Percentiles rank a stretch among this genome's conserved stretches.
These are phyloP conservation scores for Aspergillus arachidicola DNA, from an alignment of 2,329 filamentous ascomycete genomes.

Conservation along the genomic window DNA sequence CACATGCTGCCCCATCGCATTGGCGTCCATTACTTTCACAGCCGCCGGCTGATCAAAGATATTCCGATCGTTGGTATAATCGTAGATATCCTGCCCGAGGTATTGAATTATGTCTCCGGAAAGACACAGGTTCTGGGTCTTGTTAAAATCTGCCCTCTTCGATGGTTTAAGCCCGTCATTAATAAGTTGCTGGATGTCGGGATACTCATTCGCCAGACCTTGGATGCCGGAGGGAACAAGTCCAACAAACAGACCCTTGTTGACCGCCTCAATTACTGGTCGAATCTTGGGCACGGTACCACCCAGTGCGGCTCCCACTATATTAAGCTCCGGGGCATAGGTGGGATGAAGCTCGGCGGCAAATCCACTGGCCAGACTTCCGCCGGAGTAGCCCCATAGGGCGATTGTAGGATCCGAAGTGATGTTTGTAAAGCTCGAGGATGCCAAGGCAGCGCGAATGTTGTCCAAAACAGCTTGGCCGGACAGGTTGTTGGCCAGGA, in stretches of 20 bases:
- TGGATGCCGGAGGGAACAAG: constrained; percentile 37
- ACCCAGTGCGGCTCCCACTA: constrained; percentile 54
- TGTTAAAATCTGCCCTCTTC: constrained; percentile 24
- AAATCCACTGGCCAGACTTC: constrained; percentile 41
- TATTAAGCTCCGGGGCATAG: constrained; percentile 25
- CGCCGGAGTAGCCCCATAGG: constrained; percentile 62
- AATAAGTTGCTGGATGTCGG: constrained; percentile 20
- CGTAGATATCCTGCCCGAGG: constrained; percentile 24
- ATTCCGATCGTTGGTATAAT: constrained; percentile 21
- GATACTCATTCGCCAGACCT: constrained; percentile 32
- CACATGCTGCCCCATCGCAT: constrained; percentile 41
- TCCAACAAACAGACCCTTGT: constrained; percentile 36
- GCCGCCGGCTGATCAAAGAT: constrained; percentile 19
- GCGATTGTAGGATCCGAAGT: constrained; percentile 37
- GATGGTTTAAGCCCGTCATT: constrained; percentile 18
- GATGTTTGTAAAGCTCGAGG: constrained; percentile 33
- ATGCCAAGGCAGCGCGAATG: constrained; percentile 44
- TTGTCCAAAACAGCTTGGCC: constrained; percentile 50
- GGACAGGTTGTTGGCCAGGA: constrained; percentile 43
- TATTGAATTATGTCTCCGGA: constrained; percentile 22
- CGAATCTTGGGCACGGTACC: constrained; percentile 50
- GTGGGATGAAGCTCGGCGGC: constrained; percentile 19
- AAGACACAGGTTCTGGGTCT: constrained; percentile 25
- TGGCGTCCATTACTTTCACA: constrained; percentile 21
- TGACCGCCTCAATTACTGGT: constrained; percentile 38